These are phyloP conservation scores for Candida nanaspora DNA, from an alignment of 805 yeast species.

Conservation along the genomic window DNA sequence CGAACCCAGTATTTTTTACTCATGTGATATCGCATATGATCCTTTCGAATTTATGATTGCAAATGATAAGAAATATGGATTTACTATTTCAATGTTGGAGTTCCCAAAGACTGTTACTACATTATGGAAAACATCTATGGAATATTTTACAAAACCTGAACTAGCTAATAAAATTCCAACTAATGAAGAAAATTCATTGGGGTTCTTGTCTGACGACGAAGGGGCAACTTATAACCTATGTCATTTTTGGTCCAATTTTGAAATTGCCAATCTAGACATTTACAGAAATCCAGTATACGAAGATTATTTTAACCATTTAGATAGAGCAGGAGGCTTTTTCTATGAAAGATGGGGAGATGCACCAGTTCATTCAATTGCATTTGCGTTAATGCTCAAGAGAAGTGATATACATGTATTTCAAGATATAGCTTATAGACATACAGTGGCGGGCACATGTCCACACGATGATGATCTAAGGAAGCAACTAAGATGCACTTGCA, in stretches of 20 bases:
- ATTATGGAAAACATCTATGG: conserved; percentile 40
- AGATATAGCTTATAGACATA: conserved; percentile 77
- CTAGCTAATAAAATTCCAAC: conserved; percentile 12
- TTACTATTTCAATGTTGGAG: conserved; percentile 46
- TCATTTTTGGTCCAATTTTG: conserved; percentile 81
- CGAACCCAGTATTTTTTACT: conserved; percentile 45
- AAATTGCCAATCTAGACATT: conserved; percentile 62
- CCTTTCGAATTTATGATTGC: conserved; percentile 49
- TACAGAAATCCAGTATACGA: conserved; percentile 52
- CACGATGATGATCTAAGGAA: conserved; percentile 48
- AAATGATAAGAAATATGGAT: conserved; percentile 42
- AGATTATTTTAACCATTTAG: conserved; percentile 55
- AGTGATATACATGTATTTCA: conserved; percentile 68
- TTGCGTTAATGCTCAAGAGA: conserved; percentile 40
- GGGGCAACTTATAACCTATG: conserved; percentile 64
- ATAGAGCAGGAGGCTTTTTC: conserved; percentile 68
- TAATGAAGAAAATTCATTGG: conserved; percentile 35
- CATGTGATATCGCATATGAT: conserved; percentile 48
- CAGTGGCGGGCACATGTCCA: conserved; percentile 77
- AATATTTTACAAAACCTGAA: conserved; percentile 28
- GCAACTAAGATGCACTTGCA: conserved; percentile 62
- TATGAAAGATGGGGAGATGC: conserved; percentile 91
- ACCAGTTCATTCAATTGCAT: conserved; percentile 42
- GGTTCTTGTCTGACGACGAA: conserved; percentile 56
- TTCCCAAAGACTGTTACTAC: conserved; percentile 43